Percentiles rank a stretch among this genome's conserved stretches.
These are phyloP conservation scores for Chaetomium tenue DNA, from an alignment of 495 filamentous ascomycete genomes.

Conservation along the genomic window DNA sequence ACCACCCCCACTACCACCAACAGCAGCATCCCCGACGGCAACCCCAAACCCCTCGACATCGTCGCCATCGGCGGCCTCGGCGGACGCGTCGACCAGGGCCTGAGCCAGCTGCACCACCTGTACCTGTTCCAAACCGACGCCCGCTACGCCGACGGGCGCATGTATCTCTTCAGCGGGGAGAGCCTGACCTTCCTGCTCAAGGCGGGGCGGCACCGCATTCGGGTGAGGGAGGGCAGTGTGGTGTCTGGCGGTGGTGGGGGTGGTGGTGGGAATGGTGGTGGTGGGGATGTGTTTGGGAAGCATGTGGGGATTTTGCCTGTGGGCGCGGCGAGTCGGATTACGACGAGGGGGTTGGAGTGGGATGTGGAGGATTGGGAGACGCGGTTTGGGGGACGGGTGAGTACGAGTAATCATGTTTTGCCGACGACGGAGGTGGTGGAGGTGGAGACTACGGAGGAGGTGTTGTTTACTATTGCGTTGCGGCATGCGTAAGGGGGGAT, in stretches of 20 bases:
- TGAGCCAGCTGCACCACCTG: slow-evolving; percentile 81
- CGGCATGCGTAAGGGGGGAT: slow-evolving; percentile 14
- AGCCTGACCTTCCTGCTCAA: slow-evolving; percentile 78
- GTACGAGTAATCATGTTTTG: slow-evolving; percentile 87
- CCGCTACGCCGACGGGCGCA: slow-evolving; percentile 44
- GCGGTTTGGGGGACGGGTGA: slow-evolving; percentile 77
- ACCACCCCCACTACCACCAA: too few relatives aligned
- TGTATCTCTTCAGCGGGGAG: slow-evolving; percentile 74
- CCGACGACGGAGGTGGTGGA: slow-evolving; percentile 52
- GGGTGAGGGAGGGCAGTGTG: slow-evolving; percentile 49
- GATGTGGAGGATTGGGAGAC: slow-evolving; percentile 80
- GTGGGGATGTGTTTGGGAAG: slow-evolving; percentile 47
- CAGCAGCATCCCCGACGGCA: background rate
- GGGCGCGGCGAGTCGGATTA: slow-evolving; percentile 67
- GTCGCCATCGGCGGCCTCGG: slow-evolving; percentile 79
- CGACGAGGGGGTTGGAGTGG: slow-evolving; percentile 81
- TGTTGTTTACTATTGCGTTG: slow-evolving; percentile 86
- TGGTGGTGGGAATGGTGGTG: background rate
- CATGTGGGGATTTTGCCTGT: slow-evolving; percentile 85
- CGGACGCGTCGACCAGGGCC: slow-evolving; percentile 86
- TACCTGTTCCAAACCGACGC: slow-evolving; percentile 56
- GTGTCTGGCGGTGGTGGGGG: too few relatives aligned
- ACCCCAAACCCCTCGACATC: slow-evolving; percentile 43
- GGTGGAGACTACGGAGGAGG: slow-evolving; percentile 61
- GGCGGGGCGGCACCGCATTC: slow-evolving; percentile 64